Evolutionary conservation across 2,329 filamentous ascomycete genomes (phyloP).

Genomic region (Akanthomyces dipterigenus): DNA sequence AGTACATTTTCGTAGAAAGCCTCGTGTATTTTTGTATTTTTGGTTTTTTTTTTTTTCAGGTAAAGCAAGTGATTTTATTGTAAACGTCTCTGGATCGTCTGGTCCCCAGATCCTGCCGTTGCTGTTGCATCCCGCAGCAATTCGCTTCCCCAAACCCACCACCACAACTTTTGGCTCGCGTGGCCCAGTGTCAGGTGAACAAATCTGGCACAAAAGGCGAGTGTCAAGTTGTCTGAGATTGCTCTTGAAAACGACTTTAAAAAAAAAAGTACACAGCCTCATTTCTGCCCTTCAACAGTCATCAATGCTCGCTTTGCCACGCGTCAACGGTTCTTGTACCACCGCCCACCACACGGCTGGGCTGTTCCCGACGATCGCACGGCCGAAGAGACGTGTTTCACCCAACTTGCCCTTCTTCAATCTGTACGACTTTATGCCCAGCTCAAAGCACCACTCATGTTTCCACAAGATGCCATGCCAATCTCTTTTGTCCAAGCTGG

Average conservation of each 20-base stretch:
- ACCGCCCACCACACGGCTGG: background rate
- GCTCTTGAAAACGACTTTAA: background rate
- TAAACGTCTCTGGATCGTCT: too few relatives aligned
- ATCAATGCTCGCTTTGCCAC: background rate
- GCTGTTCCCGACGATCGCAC: background rate
- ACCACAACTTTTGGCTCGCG: background rate
- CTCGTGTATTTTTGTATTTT: background rate
- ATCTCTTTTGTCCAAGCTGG: background rate
- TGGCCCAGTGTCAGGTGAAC: background rate
- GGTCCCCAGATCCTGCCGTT: background rate
- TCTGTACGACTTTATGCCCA: background rate
- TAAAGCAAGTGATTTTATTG: too few relatives aligned
- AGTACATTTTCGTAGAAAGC: too few relatives aligned
- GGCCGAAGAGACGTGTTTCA: background rate
- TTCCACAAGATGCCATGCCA: background rate
- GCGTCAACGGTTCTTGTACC: background rate
- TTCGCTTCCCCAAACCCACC: background rate
- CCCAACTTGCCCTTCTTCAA: background rate
- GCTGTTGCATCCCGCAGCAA: background rate
- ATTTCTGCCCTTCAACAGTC: background rate
- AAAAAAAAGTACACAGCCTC: background rate
- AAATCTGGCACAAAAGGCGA: background rate
- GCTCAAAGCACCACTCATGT: background rate
- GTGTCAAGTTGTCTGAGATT: background rate
- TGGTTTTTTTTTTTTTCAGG: too few relatives aligned